phyloP scores from a whole-genome alignment of 2,329 filamentous ascomycete species.

The Trichoderma asperellum region DNA sequence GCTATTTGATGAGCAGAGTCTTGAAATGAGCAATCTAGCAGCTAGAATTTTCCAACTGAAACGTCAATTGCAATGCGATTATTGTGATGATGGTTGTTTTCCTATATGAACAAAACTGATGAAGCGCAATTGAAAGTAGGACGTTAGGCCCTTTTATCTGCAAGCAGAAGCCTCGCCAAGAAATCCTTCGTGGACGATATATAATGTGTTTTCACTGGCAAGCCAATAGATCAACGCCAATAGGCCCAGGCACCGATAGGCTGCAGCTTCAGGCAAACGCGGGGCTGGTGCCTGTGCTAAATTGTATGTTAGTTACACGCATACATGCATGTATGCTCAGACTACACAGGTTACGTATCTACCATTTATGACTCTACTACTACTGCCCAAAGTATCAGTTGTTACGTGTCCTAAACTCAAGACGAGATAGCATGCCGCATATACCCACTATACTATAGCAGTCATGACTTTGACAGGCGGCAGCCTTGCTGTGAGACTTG shows the following conservation, averaged over 20 bases:
- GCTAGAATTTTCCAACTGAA: neutral
- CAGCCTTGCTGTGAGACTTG: neutral
- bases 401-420: neutral
- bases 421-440: neutral
- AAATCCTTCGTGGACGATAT: neutral
- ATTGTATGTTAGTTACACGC: neutral
- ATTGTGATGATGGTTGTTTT: neutral
- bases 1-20: slow-evolving; percentile 33
- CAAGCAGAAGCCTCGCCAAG: neutral
- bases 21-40: slow-evolving; percentile 2
- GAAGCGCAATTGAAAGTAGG: neutral
- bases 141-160: slow-evolving; percentile 6
- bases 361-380: too few relatives aligned
- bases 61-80: neutral
- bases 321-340: neutral
- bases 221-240: neutral
- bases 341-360: too few relatives aligned
- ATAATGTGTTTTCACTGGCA: neutral
- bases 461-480: neutral
- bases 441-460: neutral
- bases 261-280: slow-evolving; percentile 23
- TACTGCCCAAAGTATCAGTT: neutral
- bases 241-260: neutral
- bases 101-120: neutral
- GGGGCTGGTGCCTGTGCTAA: slow-evolving; percentile 8